phyloP scores from a whole-genome alignment of 2,329 filamentous ascomycete species.

The Aspergillus sp. region DNA sequence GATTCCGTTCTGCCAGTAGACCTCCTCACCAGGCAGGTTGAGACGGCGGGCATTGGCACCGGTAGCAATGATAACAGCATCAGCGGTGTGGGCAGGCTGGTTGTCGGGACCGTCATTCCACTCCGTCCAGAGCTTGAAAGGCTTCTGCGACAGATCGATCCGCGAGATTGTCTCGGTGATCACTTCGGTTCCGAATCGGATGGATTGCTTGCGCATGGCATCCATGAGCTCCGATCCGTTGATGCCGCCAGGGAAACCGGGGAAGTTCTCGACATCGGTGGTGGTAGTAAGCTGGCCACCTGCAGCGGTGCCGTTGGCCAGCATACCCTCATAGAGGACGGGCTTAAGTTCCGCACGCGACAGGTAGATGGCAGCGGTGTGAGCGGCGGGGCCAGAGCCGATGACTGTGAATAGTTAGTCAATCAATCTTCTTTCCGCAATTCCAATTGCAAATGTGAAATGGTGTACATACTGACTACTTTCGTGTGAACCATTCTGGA shows the following conservation, averaged over 20 bases:
- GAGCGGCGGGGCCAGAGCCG: conserved; percentile 94
- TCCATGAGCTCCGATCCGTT: conserved; percentile 91
- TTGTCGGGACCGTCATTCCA: conserved; percentile 72
- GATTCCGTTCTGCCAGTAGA: conserved; percentile 97
- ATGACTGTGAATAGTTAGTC: conserved; percentile 55
- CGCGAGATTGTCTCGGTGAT: conserved; percentile 88
- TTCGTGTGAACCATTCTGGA: conserved; percentile 81
- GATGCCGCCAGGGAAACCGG: conserved; percentile 87
- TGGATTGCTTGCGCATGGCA: conserved; percentile 87
- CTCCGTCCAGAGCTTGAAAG: conserved; percentile 93
- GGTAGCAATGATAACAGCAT: conserved; percentile 90
- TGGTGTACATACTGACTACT: conserved; percentile 70
- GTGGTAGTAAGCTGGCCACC: conserved; percentile 97
- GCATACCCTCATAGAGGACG: conserved; percentile 95
- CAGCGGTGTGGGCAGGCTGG: conserved; percentile 75
- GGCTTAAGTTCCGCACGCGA: conserved; percentile 92
- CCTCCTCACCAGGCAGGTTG: conserved; percentile 81
- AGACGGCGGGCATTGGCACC: conserved; percentile 88
- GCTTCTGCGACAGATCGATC: conserved; percentile 78
- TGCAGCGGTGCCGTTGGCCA: conserved; percentile 93
- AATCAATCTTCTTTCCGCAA: background rate
- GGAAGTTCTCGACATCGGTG: conserved; percentile 97
- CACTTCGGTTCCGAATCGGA: conserved; percentile 89
- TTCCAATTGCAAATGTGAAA: background rate
- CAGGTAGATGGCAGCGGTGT: conserved; percentile 96